Base-by-base conservation (phyloP, 2,329 filamentous ascomycete species). In the Amylocarpus encephaloides region DNA sequence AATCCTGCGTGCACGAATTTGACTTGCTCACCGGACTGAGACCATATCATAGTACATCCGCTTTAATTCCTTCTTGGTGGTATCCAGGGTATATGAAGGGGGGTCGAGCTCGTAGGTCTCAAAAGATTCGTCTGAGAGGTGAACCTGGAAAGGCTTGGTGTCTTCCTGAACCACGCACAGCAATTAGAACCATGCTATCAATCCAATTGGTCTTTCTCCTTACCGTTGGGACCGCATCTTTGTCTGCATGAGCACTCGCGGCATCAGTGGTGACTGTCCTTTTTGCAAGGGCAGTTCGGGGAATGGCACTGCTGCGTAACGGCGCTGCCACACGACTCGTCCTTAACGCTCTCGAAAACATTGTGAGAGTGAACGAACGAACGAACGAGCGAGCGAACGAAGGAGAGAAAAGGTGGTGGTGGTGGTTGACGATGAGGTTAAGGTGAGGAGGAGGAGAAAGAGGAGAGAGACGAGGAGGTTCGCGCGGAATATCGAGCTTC, bases 41-140 rank as follows among this genome's bases (percentile, higher is more conserved):
- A 97, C 92, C 93, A 98, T 97, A 72, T 97, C 89, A 71, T 85
- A 85, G 82, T 98, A 98, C 85, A 97, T 97, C 79, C 94, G 80
- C 83, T 95, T 97, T 70, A 98, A 78, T 77, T 97, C 88, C 75
- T 88, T 90, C 85, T 98, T 98, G 67, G 92, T 97, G 59, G 90
- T 88, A 66, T 94, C 78, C 63, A 98, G 76, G 57, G 88, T 91
- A 79, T 96, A 96, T 52, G 89, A 78, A 60, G 93, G 93, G 63
- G 92, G 91, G 75, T 98, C 93, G 69, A 98, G 82, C 78, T 96
- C 90, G 76, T 97, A 98, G 52, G 93, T 96, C 82, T 98, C 93
- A 77, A 97, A 98, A 77, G 88, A 92, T 85, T 97, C 92, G 71
- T 96, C 89, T 70, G 89, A 95, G 70, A 98, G 86, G 67, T 83